Base-by-base conservation (phyloP, 495 filamentous ascomycete genomes). In the Daldinia childiae region DNA sequence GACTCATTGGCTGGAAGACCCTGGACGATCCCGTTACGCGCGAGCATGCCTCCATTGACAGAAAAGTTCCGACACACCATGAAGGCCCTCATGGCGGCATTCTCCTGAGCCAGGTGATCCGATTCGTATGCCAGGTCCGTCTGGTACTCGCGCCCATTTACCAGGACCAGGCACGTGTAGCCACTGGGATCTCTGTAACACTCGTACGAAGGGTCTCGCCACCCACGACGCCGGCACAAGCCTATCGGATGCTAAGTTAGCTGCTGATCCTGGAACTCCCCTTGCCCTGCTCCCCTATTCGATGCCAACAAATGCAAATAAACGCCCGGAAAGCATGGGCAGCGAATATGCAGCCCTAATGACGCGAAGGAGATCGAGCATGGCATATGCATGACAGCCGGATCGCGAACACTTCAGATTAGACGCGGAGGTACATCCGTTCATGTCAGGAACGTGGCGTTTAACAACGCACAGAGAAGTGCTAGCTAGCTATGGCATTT, bases 21-120 rank as follows among this genome's bases (percentile, higher is more conserved):
- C 87, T 97, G 94, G 77, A 95, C 86, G 52, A 94, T 89, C 26
- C 92, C 92, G 86, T 82, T 93, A 84, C 82, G 92, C 84, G 77
- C 92, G 82, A 78, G 88, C 93, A 94, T 96, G 81, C 95, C 95
- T 74, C 97, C 95, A 80, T 97, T 98, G 79, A 97, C 90, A 67
- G 95, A 98, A 84, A 99, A 98, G 83, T 97, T 97, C 78, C 95
- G 91, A 85, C 95, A 99, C 66, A 98, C 95, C 84, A 97, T 92
- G 82, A 97, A 99, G 66, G 95, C 95, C 68, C 93, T 90, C 90
- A 95, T 97, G 67, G 95, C 95, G 59, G 95, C 95, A 76, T 93
- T 94, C 82, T 99, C 94, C 75, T 92, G 91, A 58, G 95, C 95
- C 72, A 97, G 85, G 58, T 86, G 84, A 70, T 95, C 91, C 66